Evolutionary conservation across 441 rosid species (phyloP).

Genomic region (Metrosideros polymorpha): DNA sequence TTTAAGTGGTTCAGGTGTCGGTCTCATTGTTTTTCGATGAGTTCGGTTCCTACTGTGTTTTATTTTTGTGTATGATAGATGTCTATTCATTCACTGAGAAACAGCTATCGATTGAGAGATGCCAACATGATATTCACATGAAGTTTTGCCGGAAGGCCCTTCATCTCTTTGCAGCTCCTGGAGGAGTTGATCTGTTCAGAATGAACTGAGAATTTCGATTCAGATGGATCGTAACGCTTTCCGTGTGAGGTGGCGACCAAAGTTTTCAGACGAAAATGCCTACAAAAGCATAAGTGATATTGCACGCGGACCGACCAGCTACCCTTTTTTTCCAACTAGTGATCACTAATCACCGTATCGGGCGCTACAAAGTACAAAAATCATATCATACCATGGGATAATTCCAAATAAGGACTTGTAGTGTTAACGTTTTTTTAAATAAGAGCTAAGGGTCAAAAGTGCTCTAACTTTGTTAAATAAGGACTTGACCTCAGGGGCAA

Average conservation of each 20-base stretch:
- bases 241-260: not conserved
- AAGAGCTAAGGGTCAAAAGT: no score
- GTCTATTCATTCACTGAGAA: accelerated
- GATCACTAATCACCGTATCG: not conserved
- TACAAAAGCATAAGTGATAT: not conserved
- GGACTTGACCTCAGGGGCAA: no score
- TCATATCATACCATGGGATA: no score
- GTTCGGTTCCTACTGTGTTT: not conserved
- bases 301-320: not conserved
- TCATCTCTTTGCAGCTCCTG: not conserved
- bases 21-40: not conserved
- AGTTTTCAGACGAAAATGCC: not conserved
- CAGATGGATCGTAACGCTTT: not conserved
- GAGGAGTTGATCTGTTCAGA: not conserved
- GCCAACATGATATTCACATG: not conserved
- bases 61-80: not conserved
- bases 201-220: not conserved
- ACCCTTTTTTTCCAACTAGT: no score
- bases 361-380: not conserved
- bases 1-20: not conserved
- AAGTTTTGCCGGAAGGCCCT: not conserved
- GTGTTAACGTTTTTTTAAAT: no score
- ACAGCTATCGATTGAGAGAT: not conserved
- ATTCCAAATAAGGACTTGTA: no score
- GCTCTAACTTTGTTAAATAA: no score